These are phyloP conservation scores for Chionographis japonica DNA, from an alignment of 106 monocot genomes.

Conservation along the genomic window DNA sequence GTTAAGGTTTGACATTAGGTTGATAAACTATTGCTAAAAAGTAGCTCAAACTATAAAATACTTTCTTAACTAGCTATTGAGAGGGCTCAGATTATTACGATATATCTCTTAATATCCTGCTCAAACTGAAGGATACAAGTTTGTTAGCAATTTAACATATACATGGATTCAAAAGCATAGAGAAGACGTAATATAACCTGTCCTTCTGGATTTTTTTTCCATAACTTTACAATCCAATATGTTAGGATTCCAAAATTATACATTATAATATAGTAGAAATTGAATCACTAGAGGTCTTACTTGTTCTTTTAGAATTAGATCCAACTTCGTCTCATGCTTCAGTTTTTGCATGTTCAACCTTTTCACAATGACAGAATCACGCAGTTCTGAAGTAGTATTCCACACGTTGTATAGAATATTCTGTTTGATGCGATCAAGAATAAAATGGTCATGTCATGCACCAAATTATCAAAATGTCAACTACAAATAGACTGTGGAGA, in stretches of 20 bases:
- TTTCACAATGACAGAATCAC: conserved; percentile 44
- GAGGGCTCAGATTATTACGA: too few species aligned
- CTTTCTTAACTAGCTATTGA: too few species aligned
- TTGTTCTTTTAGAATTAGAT: conserved; percentile 60
- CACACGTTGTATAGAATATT: conserved; percentile 44
- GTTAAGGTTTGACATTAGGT: too few species aligned
- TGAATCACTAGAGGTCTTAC: conserved; percentile 31
- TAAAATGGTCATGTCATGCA: background rate
- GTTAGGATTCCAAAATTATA: background rate
- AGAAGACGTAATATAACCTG: too few species aligned
- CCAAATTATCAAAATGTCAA: background rate
- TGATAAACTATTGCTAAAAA: too few species aligned
- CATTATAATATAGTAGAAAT: background rate
- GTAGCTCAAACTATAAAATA: too few species aligned
- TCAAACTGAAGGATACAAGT: too few species aligned
- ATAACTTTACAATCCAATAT: too few species aligned
- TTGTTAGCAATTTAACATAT: background rate
- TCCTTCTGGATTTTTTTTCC: conserved; percentile 9
- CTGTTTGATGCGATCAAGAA: conserved; percentile 41
- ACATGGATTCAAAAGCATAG: background rate
- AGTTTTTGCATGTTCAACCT: conserved; percentile 51
- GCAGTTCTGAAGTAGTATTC: conserved; percentile 42
- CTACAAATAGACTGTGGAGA: too few species aligned
- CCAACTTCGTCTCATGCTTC: conserved; percentile 49
- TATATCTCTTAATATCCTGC: too few species aligned